Evolutionary conservation across 106 monocot genomes (phyloP), one percentile per base, ranked within the genome.

Genomic region (Allium sativum): DNA sequence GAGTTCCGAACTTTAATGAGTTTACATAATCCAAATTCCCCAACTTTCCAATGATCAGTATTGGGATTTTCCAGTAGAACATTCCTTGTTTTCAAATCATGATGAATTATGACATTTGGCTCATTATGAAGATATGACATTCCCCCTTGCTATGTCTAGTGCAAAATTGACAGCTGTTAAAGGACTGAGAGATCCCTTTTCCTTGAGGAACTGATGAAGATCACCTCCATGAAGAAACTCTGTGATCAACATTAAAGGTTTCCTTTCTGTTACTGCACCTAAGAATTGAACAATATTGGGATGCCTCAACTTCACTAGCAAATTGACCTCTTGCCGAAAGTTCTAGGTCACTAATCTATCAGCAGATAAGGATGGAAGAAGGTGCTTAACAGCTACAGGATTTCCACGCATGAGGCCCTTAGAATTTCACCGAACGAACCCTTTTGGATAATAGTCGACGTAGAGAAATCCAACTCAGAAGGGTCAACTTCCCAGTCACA

Each of bases 401-500:
- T 83, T 95, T 62, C 95, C 95, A 62, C 90, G 95, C 95, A 95
- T 61, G 78, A 61, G 17, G 90, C 95, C 77, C 72, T 95, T 59
- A 95, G 45, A 73, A 95, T 87, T 69, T 95, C 95, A 58, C 95
- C 95, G 73, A 90, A 95, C 53, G 95, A 95, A 70, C 95, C 95
- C 91, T 98, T 98, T 66, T 87, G 91, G 48, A 98, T 85, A 48
- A 91, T 44, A 60, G 56, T 40, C 41, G 84, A 75, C 22, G 78
- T 67, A 21, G 87, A 78, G 68, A 98, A 98, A 79, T 88, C 87
- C 73, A 98, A 68, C 70, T 98, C 96, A 8, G 73, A 78, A 8
- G 96, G 96, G 11, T 96, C 91, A 76, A 96, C 85, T 73, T 98
- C 96, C 91, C 96, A 98, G 56, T 91, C 96, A 70, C 87, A 87